phyloP scores from a whole-genome alignment of 352 stramenopile genomes.

The Elongisporangium senticosum region DNA sequence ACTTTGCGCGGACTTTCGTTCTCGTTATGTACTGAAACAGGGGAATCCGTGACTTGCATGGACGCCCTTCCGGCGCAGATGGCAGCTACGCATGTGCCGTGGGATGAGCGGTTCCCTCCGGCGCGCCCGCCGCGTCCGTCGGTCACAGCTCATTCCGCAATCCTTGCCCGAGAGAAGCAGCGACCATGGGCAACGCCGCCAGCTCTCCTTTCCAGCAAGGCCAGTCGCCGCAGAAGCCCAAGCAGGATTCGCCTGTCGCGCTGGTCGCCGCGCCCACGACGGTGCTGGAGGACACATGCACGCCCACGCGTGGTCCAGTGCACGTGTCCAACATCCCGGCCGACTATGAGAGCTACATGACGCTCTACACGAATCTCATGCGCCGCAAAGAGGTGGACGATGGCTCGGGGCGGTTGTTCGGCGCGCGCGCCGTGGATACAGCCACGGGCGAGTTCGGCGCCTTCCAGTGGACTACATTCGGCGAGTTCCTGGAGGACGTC shows the following conservation, averaged over 20 bases:
- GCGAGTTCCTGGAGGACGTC: slow-evolving; percentile 44
- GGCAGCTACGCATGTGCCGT: no score
- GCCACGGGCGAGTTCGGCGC: slow-evolving; percentile 25
- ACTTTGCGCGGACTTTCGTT: no score
- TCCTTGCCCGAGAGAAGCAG: no score
- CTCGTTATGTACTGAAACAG: no score
- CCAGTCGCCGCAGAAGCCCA: background rate
- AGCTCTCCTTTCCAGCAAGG: slow-evolving; percentile 7
- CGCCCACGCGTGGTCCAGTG: slow-evolving; percentile 17
- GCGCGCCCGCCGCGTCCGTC: no score
- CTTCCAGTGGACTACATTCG: slow-evolving; percentile 60
- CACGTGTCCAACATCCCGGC: slow-evolving; percentile 15
- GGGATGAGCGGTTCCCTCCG: no score
- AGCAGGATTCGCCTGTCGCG: background rate
- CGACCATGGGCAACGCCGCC: slow-evolving; percentile 14
- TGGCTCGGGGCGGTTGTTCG: slow-evolving; percentile 48
- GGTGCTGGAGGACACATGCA: slow-evolving; percentile 9
- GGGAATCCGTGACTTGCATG: no score
- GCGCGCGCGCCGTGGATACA: slow-evolving; percentile 35
- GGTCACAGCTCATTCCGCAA: no score
- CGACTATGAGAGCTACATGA: slow-evolving; percentile 32
- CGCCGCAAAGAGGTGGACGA: slow-evolving; percentile 36
- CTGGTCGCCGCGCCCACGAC: no score
- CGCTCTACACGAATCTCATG: slow-evolving; percentile 53
- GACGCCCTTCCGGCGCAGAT: no score